Evolutionary conservation across 306 rosid genomes (phyloP), one percentile per base, ranked within the genome.

Genomic region (Trichosanthes truncata): DNA sequence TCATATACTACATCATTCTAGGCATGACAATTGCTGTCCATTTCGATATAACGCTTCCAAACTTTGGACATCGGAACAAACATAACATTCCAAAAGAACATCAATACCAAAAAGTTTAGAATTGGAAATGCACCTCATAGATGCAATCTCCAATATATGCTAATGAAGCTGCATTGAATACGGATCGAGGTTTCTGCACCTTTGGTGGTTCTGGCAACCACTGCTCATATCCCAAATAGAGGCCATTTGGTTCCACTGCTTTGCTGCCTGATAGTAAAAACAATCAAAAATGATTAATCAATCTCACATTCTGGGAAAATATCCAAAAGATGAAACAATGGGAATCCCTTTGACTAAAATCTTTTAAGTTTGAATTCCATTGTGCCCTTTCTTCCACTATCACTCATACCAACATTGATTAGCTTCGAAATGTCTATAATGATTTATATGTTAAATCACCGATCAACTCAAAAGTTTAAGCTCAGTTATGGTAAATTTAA

Each of bases 131-230:
- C 14, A 92, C 98, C 97, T 95, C 98, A 60, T 90, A 95, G 76
- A 92, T 89, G 86, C 93, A 89, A 67, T 91, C 98, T 17, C 98
- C 98, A 26, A 91, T 76, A 79, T 93, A 93, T 12, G 98, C 98
- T 55, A 95, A 84, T 48, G 97, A 81, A 3, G 95, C 89, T 62
- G 98, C 97, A 69, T 92, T 92, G 67, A 89, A 85, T 9, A 89
- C 82, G 0, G 97, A 92, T 7, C 92, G 90, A 80, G 98, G 97
- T 88, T 92, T 95, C 73, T 82, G 86, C 14, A 92, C 93, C 87
- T 87, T 91, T 1, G 98, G 93, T 46, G 97, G 90, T 84, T 81
- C 86, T 51, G 98, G 98, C 35, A 90, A 79, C 98, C 98, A 95
- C 61, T 55, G 87, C 25, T 95, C 98, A 25, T 80, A 91, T 43